Evolutionary conservation across 2,329 filamentous ascomycete species (phyloP), one percentile per base, ranked within the genome.

Genomic region (Aureobasidium sp.): DNA sequence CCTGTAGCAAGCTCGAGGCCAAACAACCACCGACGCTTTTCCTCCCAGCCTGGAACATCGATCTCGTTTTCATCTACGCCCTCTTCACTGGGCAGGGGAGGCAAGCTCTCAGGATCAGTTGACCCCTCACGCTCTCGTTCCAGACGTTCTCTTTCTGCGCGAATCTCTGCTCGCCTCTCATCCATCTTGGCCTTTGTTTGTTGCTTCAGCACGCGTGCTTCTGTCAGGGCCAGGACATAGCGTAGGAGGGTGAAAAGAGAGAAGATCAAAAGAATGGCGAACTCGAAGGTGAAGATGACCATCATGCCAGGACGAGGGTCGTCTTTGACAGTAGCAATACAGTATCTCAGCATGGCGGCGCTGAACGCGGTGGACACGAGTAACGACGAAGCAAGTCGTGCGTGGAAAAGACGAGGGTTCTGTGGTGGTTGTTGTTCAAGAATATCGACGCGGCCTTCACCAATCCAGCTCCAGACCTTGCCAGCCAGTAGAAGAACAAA

Each of bases 221-320:
- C 94, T 9, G 87, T 79, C 47, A 97, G 75, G 3, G 88, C 89
- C 56, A 97, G 82, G 23, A 83, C 74, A 74, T 99, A 99, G 64
- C 92, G 86, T 61, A 86, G 80, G 1, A 84, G 82, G 0, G 91
- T 96, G 52, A 93, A 91, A 58, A 86, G 80, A 0, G 93, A 96
- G 57, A 87, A 87, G 10, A 95, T 87, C 2, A 86, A 82, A 64
- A 97, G 78, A 47, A 99, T 87, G 41, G 93, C 92, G 71, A 97
- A 97, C 74, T 99, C 94, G 69, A 99, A 99, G 6, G 95, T 86
- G 71, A 99, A 99, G 91, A 99, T 97, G 66, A 99, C 91, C 91
- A 97, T 99, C 89, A 99, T 97, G 63, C 95, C 94, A 0, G 93
- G 91, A n/a, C 89, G 83, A 2, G 93, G 90, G 72, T 95, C 87